Percentiles rank a stretch among this genome's conserved stretches.
Evolutionary conservation across 202 grass and related monocot genomes (phyloP).

Genomic region (Panicum hallii): DNA sequence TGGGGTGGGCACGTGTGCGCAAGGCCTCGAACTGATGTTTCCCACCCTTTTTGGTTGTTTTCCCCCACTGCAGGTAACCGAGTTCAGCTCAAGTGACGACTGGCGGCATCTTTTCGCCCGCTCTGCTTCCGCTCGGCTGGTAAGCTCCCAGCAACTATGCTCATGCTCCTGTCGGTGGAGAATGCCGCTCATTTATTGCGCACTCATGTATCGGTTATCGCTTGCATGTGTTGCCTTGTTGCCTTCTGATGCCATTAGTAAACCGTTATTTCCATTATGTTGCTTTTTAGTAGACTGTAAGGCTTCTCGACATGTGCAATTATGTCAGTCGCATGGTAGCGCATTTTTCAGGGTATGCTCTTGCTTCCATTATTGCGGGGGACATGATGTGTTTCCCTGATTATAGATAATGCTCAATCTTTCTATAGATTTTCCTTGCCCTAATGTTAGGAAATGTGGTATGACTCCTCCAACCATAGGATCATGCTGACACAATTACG

Average conservation of each 20-base stretch:
- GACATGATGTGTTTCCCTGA: not conserved
- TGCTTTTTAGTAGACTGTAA: not conserved
- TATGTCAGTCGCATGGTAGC: not conserved
- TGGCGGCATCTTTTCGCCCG: not conserved
- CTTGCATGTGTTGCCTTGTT: too few species aligned
- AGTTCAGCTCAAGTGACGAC: not conserved
- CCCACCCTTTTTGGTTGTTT: not conserved
- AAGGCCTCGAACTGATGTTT: not conserved
- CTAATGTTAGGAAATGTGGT: not conserved
- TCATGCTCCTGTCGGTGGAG: not conserved
- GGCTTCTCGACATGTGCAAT: not conserved
- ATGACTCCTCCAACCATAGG: not conserved
- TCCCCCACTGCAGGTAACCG: not conserved
- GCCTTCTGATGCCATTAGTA: not conserved
- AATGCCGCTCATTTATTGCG: not conserved
- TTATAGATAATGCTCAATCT: not conserved
- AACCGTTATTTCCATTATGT: not conserved
- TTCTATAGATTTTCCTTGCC: not conserved
- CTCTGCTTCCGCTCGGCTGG: not conserved
- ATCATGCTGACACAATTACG: not conserved
- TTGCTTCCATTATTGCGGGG: not conserved
- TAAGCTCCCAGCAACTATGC: not conserved
- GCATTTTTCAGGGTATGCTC: not conserved
- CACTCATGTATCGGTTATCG: not conserved
- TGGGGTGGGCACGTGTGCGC: not conserved